A percentile compares a stretch with the other conserved stretches of the same genome.
phyloP scores from a whole-genome alignment of 345 rosid species.

The Murraya koenigii region DNA sequence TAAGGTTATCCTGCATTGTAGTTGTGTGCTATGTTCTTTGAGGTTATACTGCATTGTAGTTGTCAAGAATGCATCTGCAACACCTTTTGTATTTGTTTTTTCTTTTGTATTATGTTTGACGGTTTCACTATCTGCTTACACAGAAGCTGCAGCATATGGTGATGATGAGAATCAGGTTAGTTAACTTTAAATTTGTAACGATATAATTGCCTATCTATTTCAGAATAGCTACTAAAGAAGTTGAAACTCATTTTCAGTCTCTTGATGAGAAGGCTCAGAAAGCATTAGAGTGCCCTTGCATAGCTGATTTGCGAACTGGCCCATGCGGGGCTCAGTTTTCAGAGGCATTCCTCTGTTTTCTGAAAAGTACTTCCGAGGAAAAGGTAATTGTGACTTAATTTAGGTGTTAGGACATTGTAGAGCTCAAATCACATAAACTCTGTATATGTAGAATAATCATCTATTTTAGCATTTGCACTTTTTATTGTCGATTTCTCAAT shows the following conservation, averaged over 20 bases:
- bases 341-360: constrained; percentile 79
- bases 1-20: not conserved
- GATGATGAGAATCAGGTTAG: constrained; percentile 54
- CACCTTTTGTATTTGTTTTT: not conserved
- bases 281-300: constrained; percentile 90
- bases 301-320: constrained; percentile 74
- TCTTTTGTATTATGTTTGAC: constrained; percentile 15
- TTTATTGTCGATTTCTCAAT: not conserved
- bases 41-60: not conserved
- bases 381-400: constrained; percentile 45
- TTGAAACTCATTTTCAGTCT: constrained; percentile 49
- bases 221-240: not conserved
- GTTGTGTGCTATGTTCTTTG: not conserved
- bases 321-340: constrained; percentile 77
- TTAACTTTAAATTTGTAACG: not conserved
- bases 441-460: not conserved
- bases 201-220: not conserved
- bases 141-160: constrained; percentile 85
- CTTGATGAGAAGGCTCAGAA: constrained; percentile 72
- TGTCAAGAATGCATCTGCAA: not conserved
- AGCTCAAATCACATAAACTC: not conserved
- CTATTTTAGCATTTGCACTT: not conserved
- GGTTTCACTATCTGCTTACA: constrained; percentile 11
- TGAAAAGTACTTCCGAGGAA: constrained; percentile 80
- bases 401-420: not conserved